phyloP scores from a whole-genome alignment of 2,329 filamentous ascomycete species.

The Alternaria brassicicola region DNA sequence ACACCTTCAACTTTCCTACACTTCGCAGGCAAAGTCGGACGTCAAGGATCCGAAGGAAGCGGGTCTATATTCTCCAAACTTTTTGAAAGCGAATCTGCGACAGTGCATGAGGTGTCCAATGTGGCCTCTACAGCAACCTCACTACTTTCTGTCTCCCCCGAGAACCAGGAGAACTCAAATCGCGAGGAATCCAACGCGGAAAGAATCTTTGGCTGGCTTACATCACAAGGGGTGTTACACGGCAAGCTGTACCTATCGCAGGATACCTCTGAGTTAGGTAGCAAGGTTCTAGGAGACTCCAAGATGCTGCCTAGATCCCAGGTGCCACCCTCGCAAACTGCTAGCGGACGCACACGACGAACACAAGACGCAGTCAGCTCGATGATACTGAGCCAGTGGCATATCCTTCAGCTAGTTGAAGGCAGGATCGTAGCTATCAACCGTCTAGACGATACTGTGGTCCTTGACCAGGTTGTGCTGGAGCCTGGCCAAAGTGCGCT shows the following conservation, averaged over 20 bases:
- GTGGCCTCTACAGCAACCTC: slow-evolving; percentile 67
- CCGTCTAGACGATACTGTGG: slow-evolving; percentile 79
- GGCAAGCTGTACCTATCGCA: slow-evolving; percentile 74
- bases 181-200: slow-evolving; percentile 66
- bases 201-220: slow-evolving; percentile 88
- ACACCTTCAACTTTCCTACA: slow-evolving; percentile 81
- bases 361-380: slow-evolving; percentile 76
- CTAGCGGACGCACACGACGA: slow-evolving; percentile 67
- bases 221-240: slow-evolving; percentile 82
- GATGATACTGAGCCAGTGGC: slow-evolving; percentile 90
- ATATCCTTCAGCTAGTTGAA: slow-evolving; percentile 83
- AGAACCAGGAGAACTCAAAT: slow-evolving; percentile 59
- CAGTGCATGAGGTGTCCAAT: slow-evolving; percentile 72
- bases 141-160: slow-evolving; percentile 76
- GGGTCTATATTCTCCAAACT: slow-evolving; percentile 84
- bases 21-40: slow-evolving; percentile 77
- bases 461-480: slow-evolving; percentile 87
- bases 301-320: slow-evolving; percentile 77
- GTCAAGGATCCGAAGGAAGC: slow-evolving; percentile 75
- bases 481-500: slow-evolving; percentile 78
- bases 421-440: slow-evolving; percentile 85
- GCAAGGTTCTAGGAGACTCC: slow-evolving; percentile 76
- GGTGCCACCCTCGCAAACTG: slow-evolving; percentile 70
- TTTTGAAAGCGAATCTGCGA: slow-evolving; percentile 85
- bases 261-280: slow-evolving; percentile 68